Conservation (phyloP, 768 basidiomycete genomes). For the Candolleomyces efflorescens region DNA sequence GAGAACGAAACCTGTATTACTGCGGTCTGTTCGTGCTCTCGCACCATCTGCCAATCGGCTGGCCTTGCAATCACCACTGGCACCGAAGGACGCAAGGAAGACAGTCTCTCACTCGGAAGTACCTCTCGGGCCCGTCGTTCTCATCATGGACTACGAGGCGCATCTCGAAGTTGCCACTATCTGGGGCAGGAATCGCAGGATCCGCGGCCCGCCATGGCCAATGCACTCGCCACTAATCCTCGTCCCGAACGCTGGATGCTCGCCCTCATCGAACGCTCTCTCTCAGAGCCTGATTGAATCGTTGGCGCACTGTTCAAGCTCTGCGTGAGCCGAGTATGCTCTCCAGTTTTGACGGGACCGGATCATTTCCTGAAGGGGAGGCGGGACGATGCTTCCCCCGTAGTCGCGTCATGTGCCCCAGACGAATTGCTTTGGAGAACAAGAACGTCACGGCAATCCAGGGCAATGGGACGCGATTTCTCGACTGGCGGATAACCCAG, state of each 20-base stretch:
- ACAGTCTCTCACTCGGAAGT: no score
- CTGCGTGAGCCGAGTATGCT: conserved; percentile 75
- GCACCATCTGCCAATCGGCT: no score
- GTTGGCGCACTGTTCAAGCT: conserved; percentile 87
- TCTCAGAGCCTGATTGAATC: conserved; percentile 91
- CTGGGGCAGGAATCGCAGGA: conserved; percentile 90
- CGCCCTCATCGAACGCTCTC: conserved; percentile 87
- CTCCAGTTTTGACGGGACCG: conserved; percentile 77
- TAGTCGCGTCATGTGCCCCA: conserved; percentile 75
- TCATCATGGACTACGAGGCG: no score
- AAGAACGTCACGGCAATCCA: conserved; percentile 76
- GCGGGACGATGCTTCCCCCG: conserved; percentile 92
- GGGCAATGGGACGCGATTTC: conserved; percentile 73
- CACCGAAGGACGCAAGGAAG: no score
- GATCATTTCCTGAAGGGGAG: conserved; percentile 73
- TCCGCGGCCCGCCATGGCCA: conserved; percentile 81
- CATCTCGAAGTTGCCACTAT: conserved; percentile 80
- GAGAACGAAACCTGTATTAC: no score
- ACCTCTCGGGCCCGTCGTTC: no score
- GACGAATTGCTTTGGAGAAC: conserved; percentile 58
- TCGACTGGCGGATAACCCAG: conserved; percentile 46
- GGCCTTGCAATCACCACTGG: no score
- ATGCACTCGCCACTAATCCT: conserved; percentile 66
- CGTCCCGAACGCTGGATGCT: conserved; percentile 62
- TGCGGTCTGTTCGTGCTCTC: no score